A percentile compares a stretch with the other conserved stretches of the same genome.
Conservation (phyloP, 495 filamentous ascomycete species). For the Penicillium canescens region DNA sequence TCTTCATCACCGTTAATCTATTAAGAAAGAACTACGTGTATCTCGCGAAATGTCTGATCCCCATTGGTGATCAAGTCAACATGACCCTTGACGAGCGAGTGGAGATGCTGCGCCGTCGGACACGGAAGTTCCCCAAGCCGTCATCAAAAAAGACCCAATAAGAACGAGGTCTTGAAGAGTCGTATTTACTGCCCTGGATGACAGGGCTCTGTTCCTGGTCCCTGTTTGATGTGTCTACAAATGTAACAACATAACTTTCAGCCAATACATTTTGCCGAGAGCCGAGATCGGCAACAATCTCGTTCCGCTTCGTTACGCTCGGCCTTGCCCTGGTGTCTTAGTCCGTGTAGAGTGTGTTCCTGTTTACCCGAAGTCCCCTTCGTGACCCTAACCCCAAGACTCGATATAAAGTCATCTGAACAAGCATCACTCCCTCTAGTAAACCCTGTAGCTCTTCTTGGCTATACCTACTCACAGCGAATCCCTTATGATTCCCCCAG, state of each 20-base stretch:
- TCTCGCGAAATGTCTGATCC: slow-evolving; percentile 64
- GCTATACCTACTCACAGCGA: background rate
- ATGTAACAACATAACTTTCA: background rate
- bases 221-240: background rate
- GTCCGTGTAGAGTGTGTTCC: too few species aligned
- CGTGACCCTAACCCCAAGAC: too few species aligned
- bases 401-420: too few species aligned
- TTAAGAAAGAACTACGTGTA: slow-evolving; percentile 62
- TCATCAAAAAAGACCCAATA: slow-evolving; percentile 50
- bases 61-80: slow-evolving; percentile 64
- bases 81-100: slow-evolving; percentile 61
- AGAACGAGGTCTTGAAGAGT: slow-evolving; percentile 11
- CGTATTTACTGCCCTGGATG: background rate
- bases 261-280: background rate
- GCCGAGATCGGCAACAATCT: background rate
- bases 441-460: too few species aligned
- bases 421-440: too few species aligned
- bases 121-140: slow-evolving; percentile 54
- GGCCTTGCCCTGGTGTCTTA: background rate
- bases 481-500: background rate
- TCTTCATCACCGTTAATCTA: slow-evolving; percentile 64
- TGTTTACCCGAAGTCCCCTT: too few species aligned
- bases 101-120: slow-evolving; percentile 62
- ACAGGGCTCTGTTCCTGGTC: background rate
- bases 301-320: background rate